phyloP scores from a whole-genome alignment of 306 rosid genomes.

The Vigna trinervia region DNA sequence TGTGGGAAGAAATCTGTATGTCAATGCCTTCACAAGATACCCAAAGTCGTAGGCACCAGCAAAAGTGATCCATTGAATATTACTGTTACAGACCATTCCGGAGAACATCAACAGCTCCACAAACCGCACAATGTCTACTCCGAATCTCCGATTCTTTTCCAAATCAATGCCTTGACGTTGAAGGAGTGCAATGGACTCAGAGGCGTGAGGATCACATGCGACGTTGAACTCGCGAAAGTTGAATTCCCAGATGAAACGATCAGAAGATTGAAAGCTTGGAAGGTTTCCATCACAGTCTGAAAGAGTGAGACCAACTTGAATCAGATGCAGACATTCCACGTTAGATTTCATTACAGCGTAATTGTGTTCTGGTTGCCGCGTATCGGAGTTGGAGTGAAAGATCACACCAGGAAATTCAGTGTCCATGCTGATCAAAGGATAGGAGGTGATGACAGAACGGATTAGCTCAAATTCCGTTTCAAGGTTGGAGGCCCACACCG shows the following conservation, averaged over 20 bases:
- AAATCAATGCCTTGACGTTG: background rate
- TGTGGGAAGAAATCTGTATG: too few species aligned
- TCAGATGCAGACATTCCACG: background rate
- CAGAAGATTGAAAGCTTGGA: background rate
- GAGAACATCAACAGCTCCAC: background rate
- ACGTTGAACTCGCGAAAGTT: background rate
- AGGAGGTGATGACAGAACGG: background rate
- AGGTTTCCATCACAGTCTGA: background rate
- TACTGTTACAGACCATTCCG: background rate
- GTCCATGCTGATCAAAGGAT: background rate
- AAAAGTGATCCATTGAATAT: background rate
- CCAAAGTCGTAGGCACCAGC: background rate
- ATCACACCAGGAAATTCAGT: background rate
- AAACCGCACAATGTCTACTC: background rate
- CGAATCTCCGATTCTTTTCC: background rate
- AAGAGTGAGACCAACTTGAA: background rate
- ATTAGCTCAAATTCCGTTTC: background rate
- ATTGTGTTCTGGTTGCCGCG: background rate
- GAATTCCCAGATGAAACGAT: background rate
- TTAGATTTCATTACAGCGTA: background rate
- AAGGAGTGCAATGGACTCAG: background rate
- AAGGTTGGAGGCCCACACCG: background rate
- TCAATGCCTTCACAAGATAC: background rate
- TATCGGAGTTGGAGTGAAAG: background rate
- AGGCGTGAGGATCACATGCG: background rate